phyloP scores from a whole-genome alignment of 208 protist species.

The Trypanosomatidae sp. region DNA sequence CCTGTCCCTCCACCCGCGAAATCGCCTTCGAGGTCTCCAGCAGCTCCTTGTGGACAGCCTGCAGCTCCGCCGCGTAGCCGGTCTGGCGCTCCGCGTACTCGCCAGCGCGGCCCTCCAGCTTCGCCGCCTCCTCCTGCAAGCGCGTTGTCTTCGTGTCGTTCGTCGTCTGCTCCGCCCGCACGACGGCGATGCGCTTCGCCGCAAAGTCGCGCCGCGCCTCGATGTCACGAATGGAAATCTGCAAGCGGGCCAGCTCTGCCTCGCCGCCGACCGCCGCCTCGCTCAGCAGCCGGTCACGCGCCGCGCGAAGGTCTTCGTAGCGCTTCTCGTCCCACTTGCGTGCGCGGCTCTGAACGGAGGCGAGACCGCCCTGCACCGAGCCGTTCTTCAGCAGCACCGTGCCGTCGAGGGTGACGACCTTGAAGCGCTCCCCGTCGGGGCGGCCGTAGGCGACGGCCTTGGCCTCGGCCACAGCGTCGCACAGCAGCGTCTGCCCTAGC shows the following conservation, averaged over 20 bases:
- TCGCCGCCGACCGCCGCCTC: constrained; percentile 64
- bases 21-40: constrained; percentile 55
- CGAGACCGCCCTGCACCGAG: constrained; percentile 94
- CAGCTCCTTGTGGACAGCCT: constrained; percentile 51
- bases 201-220: constrained; percentile 66
- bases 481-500: constrained; percentile 96
- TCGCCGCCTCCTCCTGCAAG: constrained; percentile 26
- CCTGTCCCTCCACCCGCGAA: constrained; percentile 63
- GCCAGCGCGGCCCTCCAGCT: constrained; percentile 22
- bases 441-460: constrained; percentile 82
- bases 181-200: constrained; percentile 39
- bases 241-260: constrained; percentile 69
- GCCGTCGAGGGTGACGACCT: constrained; percentile 96
- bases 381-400: constrained; percentile 95
- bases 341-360: constrained; percentile 77
- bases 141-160: constrained; percentile 42
- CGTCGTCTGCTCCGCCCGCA: constrained; percentile 34
- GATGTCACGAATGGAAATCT: constrained; percentile 70
- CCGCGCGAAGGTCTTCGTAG: constrained; percentile 76
- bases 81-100: constrained; percentile 18
- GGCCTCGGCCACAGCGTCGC: constrained; percentile 94
- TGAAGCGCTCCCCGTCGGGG: constrained; percentile 65
- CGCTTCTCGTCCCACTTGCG: constrained; percentile 94
- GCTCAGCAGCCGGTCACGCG: constrained; percentile 64
- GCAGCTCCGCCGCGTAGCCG: constrained; percentile 33